Evolutionary conservation across 768 basidiomycete species (phyloP), one percentile per base, ranked within the genome.

Genomic region (Termitomyces sp.): DNA sequence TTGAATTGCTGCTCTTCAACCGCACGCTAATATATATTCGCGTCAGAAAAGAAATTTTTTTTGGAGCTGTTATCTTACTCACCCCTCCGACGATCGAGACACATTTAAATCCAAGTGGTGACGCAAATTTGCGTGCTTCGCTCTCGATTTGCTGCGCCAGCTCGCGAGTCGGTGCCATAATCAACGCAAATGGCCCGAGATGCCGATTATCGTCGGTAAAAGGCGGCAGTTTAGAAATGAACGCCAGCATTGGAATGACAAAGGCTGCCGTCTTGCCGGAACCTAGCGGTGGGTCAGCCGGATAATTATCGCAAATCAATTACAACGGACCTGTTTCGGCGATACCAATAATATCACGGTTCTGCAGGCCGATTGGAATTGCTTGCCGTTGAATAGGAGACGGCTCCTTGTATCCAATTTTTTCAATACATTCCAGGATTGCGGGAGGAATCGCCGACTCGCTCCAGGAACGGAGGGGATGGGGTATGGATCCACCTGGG

Each of bases 221-320:
- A 2, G 82, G 81, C 29, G 95, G 89, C 49, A 98, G 77, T 50
- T 83, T 82, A 18, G 86, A 85, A 62, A 99, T 99, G 72, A 98
- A 99, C 32, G 91, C 78, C 47, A 98, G 78, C 95, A 98, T 98
- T 33, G 96, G 96, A 50, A 98, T 96, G 56, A 98, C 95, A 68
- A 98, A 98, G 3, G 95, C 93, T 33, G 96, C 96, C 23, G 96
- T 98, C 78, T 98, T 98, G 68, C 96, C 96, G 64, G 96, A 98
- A 79, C 95, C 94, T 95, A 57, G 13, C 41, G 52, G 25, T 32
- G 33, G 36, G 56, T 45, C 32, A 57, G 40, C 46, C 48, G 44
- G 52, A 7, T 41, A 25, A 52, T 40, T 25, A 46, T 50, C 45
- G 56, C 7, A 45, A 53, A 23, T 44, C 25, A 15, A 27, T 7